Evolutionary conservation across 768 basidiomycete species (phyloP).

Genomic region (Lactarius deliciosus): DNA sequence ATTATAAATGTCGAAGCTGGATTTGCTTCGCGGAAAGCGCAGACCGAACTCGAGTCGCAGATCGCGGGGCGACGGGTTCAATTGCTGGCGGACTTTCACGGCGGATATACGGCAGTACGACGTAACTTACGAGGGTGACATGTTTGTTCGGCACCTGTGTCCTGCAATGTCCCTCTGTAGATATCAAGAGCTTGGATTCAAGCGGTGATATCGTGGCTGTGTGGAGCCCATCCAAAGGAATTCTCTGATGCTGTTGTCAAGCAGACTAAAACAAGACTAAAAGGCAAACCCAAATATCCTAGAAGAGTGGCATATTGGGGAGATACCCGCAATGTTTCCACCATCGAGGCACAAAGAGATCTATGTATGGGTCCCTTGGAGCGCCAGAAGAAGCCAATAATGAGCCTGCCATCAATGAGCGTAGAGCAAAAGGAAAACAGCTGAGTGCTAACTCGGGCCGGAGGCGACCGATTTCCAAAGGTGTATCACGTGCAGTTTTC

Average conservation of each 20-base stretch:
- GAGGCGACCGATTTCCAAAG: neutral
- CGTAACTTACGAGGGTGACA: neutral
- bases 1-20: neutral
- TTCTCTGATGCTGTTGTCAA: neutral
- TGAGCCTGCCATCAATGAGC: neutral
- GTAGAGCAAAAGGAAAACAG: neutral
- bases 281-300: neutral
- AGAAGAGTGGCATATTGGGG: neutral
- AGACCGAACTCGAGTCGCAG: neutral
- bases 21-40: neutral
- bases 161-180: neutral
- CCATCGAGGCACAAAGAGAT: neutral
- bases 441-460: neutral
- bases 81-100: neutral
- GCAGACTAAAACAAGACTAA: neutral
- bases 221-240: neutral
- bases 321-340: neutral
- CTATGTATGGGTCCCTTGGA: neutral
- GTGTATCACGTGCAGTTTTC: neutral
- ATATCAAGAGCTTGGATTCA: neutral
- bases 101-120: neutral
- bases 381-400: neutral
- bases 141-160: neutral
- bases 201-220: neutral
- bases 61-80: neutral